A percentile compares a stretch with the other conserved stretches of the same genome.
Evolutionary conservation across 1,284 basidiomycete genomes (phyloP).

Genomic region (Stygiomarasmius scandens): DNA sequence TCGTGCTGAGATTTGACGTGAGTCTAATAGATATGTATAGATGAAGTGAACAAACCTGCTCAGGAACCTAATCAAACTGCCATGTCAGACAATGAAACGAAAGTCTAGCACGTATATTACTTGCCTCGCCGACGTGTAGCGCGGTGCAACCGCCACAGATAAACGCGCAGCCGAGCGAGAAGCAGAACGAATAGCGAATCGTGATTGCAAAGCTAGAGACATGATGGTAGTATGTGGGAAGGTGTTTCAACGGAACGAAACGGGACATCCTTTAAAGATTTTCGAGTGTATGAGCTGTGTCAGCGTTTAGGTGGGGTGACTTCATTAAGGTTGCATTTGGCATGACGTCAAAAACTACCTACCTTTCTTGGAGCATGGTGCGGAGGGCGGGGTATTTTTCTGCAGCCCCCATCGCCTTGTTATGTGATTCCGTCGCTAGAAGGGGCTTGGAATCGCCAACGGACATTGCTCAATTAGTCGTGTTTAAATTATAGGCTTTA

Average conservation of each 20-base stretch:
- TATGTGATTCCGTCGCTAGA: too few relatives aligned
- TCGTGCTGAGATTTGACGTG: conserved; percentile 45
- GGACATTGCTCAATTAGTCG: too few relatives aligned
- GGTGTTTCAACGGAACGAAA: neutral
- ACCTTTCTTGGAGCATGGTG: too few relatives aligned
- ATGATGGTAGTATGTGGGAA: neutral
- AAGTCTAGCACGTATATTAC: neutral
- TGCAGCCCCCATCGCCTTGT: too few relatives aligned
- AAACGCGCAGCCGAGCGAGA: neutral
- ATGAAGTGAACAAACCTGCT: neutral
- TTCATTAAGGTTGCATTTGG: too few relatives aligned
- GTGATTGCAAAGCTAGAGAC: neutral
- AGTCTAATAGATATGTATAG: neutral
- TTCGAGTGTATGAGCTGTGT: too few relatives aligned
- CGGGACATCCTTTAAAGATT: too few relatives aligned
- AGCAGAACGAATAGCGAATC: neutral
- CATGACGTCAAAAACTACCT: too few relatives aligned
- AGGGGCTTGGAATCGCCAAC: too few relatives aligned
- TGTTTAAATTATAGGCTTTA: too few relatives aligned
- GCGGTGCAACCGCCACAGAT: neutral
- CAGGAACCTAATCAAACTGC: neutral
- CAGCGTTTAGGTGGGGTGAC: too few relatives aligned
- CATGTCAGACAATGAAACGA: neutral
- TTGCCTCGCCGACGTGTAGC: neutral
- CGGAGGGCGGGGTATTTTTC: too few relatives aligned